phyloP scores from a whole-genome alignment of 352 stramenopile genomes.

The Plasmopara viticola region DNA sequence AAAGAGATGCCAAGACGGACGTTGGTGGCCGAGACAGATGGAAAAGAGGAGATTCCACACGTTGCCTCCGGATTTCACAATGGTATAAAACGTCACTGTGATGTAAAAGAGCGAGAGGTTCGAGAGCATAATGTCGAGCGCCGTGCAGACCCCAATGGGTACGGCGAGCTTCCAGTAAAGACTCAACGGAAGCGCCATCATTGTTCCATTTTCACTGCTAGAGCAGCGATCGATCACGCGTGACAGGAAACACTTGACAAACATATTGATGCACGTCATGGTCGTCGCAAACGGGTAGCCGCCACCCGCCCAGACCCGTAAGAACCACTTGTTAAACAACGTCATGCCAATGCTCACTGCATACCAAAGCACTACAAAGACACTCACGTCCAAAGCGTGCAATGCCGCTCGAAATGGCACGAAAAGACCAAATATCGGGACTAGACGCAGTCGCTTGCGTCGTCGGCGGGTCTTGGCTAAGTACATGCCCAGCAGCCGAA shows the following conservation, averaged over 20 bases:
- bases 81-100: conserved; percentile 83
- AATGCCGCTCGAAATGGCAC: conserved; percentile 24
- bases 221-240: conserved; percentile 46
- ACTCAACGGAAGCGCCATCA: conserved; percentile 25
- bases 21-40: conserved; percentile 37
- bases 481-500: conserved; percentile 37
- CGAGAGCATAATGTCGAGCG: conserved; percentile 79
- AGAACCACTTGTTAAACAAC: conserved; percentile 82
- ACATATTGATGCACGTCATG: conserved; percentile 80
- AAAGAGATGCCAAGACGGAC: no score
- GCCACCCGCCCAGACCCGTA: conserved; percentile 58
- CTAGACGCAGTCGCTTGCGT: conserved; percentile 15
- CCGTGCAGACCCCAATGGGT: conserved; percentile 71
- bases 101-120: conserved; percentile 85
- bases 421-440: conserved; percentile 12
- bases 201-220: conserved; percentile 20
- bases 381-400: conserved; percentile 57
- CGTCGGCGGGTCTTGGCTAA: conserved; percentile 22
- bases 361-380: conserved; percentile 75
- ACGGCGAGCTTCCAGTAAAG: conserved; percentile 68
- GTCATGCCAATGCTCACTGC: conserved; percentile 83
- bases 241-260: conserved; percentile 65
- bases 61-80: conserved; percentile 73
- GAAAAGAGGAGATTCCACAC: conserved; percentile 85
- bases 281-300: conserved; percentile 73